Conservation (phyloP, 169 alveolate species). For the Perkinsus marinus region DNA sequence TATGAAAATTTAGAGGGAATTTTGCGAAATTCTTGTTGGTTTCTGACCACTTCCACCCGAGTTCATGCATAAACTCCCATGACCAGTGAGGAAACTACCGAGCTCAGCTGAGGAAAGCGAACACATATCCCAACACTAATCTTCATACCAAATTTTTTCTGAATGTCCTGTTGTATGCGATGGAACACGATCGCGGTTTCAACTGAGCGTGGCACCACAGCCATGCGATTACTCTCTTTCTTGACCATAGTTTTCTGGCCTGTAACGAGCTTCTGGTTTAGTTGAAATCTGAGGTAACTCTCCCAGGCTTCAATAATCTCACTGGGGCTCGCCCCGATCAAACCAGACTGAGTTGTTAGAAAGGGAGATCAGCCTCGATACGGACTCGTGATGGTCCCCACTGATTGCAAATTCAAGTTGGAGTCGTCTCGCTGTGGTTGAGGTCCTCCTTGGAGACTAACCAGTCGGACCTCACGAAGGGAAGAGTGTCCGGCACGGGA, state of each 20-base stretch:
- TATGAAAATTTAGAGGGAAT: no score
- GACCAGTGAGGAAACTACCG: no score
- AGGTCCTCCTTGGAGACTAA: neutral
- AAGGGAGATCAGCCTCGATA: no score
- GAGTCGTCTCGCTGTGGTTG: neutral
- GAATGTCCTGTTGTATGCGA: no score
- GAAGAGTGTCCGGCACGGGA: neutral
- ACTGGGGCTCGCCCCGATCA: neutral
- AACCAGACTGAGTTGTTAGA: neutral
- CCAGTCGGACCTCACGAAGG: neutral
- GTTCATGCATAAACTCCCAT: no score
- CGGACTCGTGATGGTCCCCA: neutral
- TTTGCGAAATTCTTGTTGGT: no score
- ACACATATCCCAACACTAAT: no score
- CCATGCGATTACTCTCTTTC: neutral
- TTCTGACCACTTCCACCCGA: no score
- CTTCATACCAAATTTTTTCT: no score
- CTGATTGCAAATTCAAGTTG: neutral
- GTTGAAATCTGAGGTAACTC: neutral
- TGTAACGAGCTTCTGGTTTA: neutral
- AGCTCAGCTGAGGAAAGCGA: no score
- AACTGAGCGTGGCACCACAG: no score
- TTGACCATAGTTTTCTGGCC: neutral
- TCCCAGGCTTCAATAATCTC: neutral
- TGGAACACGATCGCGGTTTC: no score